Evolutionary conservation across 805 yeast species (phyloP).

Genomic region (Ogataea paraovalis): DNA sequence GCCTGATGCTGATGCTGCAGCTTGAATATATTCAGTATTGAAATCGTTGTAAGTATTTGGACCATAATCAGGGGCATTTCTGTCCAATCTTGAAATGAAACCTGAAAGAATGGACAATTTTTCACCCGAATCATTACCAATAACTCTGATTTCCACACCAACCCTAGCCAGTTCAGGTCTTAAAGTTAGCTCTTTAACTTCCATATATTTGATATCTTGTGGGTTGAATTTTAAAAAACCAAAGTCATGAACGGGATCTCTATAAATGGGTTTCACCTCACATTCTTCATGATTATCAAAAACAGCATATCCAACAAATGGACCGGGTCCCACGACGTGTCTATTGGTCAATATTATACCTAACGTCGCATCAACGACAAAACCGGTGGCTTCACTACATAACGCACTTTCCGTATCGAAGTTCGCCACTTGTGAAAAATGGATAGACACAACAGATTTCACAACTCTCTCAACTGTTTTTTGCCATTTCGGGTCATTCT

Average conservation of each 20-base stretch:
- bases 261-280: conserved; percentile 75
- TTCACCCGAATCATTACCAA: conserved; percentile 96
- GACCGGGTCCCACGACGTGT: conserved; percentile 95
- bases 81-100: conserved; percentile 76
- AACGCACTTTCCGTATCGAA: conserved; percentile 83
- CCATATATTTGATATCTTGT: conserved; percentile 64
- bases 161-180: conserved; percentile 82
- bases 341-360: conserved; percentile 89
- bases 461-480: conserved; percentile 77
- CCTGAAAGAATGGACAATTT: conserved; percentile 86
- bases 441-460: conserved; percentile 81
- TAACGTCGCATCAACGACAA: conserved; percentile 76
- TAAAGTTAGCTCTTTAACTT: conserved; percentile 59
- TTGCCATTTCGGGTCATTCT: conserved; percentile 59
- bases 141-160: conserved; percentile 92
- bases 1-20: conserved; percentile 94
- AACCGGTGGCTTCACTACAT: conserved; percentile 92
- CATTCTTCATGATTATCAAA: conserved; percentile 95
- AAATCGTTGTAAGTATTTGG: conserved; percentile 84
- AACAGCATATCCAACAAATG: conserved; percentile 85
- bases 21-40: conserved; percentile 91
- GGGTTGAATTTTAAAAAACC: conserved; percentile 85
- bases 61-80: conserved; percentile 95
- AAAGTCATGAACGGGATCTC: conserved; percentile 95
- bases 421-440: conserved; percentile 79